Conservation (phyloP, 31 red algal species). For the Odonthalia washingtoniensis region DNA sequence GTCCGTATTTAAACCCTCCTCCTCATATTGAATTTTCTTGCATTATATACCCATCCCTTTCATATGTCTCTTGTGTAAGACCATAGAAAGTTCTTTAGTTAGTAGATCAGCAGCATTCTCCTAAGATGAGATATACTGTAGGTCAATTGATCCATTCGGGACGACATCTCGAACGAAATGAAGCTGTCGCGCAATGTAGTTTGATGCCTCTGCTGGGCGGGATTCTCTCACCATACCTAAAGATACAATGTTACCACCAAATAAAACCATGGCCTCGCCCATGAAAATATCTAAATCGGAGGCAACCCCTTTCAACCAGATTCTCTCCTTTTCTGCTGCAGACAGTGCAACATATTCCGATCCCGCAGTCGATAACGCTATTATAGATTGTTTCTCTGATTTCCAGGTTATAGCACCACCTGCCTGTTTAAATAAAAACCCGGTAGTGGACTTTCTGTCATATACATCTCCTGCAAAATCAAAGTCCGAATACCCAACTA, state of each 20-base stretch:
- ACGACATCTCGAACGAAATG: conserved; percentile 33
- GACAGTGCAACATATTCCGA: conserved; percentile 38
- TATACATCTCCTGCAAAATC: conserved; percentile 37
- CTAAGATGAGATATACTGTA: no score
- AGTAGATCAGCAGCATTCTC: no score
- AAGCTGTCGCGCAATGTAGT: neutral
- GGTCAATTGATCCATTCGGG: no score
- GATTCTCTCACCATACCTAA: neutral
- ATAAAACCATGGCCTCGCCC: neutral
- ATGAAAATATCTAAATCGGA: neutral
- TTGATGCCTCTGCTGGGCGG: neutral
- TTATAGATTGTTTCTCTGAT: conserved; percentile 29
- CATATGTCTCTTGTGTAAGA: no score
- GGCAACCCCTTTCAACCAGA: conserved; percentile 16
- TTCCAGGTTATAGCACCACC: conserved; percentile 25
- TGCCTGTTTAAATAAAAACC: conserved; percentile 26
- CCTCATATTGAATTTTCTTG: no score
- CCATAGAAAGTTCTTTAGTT: no score
- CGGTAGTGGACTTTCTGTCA: conserved; percentile 50
- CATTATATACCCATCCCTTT: no score
- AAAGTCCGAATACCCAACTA: conserved; percentile 43
- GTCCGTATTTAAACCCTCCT: no score
- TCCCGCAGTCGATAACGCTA: conserved; percentile 33
- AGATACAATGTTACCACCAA: neutral
- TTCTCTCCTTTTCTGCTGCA: conserved; percentile 38